Base-by-base conservation (phyloP, 306 rosid species). In the Dryas drummondii region DNA sequence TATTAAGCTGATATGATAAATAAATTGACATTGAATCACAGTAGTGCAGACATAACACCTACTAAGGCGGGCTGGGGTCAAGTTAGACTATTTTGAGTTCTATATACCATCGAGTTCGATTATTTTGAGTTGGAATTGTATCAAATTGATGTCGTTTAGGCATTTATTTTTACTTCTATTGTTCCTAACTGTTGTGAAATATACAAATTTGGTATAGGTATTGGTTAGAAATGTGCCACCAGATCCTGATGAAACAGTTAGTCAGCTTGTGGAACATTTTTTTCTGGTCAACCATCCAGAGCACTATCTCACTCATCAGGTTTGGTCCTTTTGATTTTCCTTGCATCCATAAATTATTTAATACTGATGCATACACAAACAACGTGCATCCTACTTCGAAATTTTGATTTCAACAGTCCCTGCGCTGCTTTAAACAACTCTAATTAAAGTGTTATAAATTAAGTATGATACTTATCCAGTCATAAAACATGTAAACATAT, bases 261-360 rank as follows among this genome's bases (percentile, higher is more conserved):
- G 86, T 66, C 93, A 94, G 85, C 97, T 90, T n/a, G 97, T 94
- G 79, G 99, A 94, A 71, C 99, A 94, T 78, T 94, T 94, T 89
- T 94, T 94, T 76, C 79, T 94, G 86, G 99, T 94, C 86, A 94
- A 94, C 72, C 97, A 94, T 86, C 97, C 97, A 68, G 97, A 94
- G 12, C 84, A 90, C 70, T 92, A 88, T 86, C 91, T 92, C 72
- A 88, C 92, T 58, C 86, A 89, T 73, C 99, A 94, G 97, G 99
- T 94, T 65, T 77, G 71, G 44, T 76, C 75, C 73, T 66, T 32
- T 50, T 46, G 11, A 49, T 44, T 61, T 44, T 45, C 15, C 0
- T 68, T 17, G 49, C 66, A 55, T 50, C 26, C 17, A 51, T 42
- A 54, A 61, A 50, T 63, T 2, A 27, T 7, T 42, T 50, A 61